Evolutionary conservation across 225 moss, liverwort and hornwort genomes (phyloP).

Genomic region (Polytrichum commune): DNA sequence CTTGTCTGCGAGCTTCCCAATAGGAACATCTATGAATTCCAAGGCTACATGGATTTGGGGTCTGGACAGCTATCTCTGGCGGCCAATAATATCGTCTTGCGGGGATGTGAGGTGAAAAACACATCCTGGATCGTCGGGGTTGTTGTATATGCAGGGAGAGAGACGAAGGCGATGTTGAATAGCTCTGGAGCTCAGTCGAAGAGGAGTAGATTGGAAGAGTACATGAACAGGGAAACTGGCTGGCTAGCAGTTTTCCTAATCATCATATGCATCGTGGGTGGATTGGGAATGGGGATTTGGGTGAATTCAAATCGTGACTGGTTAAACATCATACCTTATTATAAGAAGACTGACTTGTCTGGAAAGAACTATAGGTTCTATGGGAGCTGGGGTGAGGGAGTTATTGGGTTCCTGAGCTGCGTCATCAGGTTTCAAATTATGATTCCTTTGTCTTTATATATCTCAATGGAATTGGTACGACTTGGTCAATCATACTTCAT

Average conservation of each 20-base stretch:
- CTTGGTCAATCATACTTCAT: slow-evolving; percentile 85
- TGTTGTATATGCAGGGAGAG: slow-evolving; percentile 83
- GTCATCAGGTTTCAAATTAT: slow-evolving; percentile 86
- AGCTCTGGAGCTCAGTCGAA: slow-evolving; percentile 87
- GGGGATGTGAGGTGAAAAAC: slow-evolving; percentile 89
- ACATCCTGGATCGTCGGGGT: slow-evolving; percentile 88
- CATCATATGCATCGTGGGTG: slow-evolving; percentile 64
- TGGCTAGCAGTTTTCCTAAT: slow-evolving; percentile 68
- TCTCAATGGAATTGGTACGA: slow-evolving; percentile 89
- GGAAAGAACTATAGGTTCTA: slow-evolving; percentile 44
- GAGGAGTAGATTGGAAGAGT: slow-evolving; percentile 73
- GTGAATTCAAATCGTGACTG: slow-evolving; percentile 28
- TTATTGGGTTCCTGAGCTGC: slow-evolving; percentile 69
- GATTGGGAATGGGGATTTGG: slow-evolving; percentile 83
- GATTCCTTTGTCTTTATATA: slow-evolving; percentile 90
- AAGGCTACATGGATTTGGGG: slow-evolving; percentile 72
- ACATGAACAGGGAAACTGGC: slow-evolving; percentile 78
- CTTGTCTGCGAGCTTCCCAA: slow-evolving; percentile 83
- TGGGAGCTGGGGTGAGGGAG: slow-evolving; percentile 61
- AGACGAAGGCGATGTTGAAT: slow-evolving; percentile 90
- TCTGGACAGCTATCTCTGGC: slow-evolving; percentile 56
- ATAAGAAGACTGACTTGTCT: slow-evolving; percentile 29
- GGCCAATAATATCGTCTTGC: slow-evolving; percentile 74
- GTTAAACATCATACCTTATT: slow-evolving; percentile 54
- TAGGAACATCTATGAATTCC: slow-evolving; percentile 88